Evolutionary conservation across 257 asterid species (phyloP).

Genomic region (Ehretia macrophylla): DNA sequence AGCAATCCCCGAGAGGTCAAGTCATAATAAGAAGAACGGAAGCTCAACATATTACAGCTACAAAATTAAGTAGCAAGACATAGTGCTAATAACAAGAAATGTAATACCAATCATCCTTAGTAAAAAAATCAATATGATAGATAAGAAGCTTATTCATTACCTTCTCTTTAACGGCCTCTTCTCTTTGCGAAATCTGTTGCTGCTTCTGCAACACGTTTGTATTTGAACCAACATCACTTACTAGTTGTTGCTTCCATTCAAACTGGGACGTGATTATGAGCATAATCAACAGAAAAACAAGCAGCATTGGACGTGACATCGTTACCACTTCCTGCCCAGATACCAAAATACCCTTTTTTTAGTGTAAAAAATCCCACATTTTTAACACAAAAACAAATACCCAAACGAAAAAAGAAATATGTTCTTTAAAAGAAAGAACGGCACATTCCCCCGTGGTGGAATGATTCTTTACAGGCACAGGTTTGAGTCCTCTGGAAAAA

Average conservation of each 20-base stretch:
- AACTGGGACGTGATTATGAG: slow-evolving; percentile 76
- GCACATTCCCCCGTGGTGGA: neutral
- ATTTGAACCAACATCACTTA: slow-evolving; percentile 52
- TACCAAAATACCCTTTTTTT: slow-evolving; percentile 19
- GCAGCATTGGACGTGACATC: slow-evolving; percentile 77
- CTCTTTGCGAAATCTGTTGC: slow-evolving; percentile 53
- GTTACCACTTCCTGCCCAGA: slow-evolving; percentile 22
- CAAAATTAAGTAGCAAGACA: neutral
- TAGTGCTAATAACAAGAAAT: neutral
- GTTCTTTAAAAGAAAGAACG: neutral
- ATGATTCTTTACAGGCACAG: neutral
- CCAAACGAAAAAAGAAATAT: neutral
- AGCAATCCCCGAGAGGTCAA: too few relatives aligned
- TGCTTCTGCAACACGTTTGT: slow-evolving; percentile 60
- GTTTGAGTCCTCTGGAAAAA: too few relatives aligned
- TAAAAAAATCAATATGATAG: neutral
- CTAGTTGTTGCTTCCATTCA: slow-evolving; percentile 82
- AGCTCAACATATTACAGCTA: too few relatives aligned
- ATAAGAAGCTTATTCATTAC: slow-evolving; percentile 26
- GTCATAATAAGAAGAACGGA: too few relatives aligned
- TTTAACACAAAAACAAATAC: neutral
- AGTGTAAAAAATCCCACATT: slow-evolving; percentile 2
- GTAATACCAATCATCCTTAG: neutral
- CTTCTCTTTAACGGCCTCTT: slow-evolving; percentile 76
- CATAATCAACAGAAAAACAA: slow-evolving; percentile 62